Percentiles rank a stretch among this genome's conserved stretches.
phyloP scores from a whole-genome alignment of 805 yeast genomes.

The Candida michaelii region DNA sequence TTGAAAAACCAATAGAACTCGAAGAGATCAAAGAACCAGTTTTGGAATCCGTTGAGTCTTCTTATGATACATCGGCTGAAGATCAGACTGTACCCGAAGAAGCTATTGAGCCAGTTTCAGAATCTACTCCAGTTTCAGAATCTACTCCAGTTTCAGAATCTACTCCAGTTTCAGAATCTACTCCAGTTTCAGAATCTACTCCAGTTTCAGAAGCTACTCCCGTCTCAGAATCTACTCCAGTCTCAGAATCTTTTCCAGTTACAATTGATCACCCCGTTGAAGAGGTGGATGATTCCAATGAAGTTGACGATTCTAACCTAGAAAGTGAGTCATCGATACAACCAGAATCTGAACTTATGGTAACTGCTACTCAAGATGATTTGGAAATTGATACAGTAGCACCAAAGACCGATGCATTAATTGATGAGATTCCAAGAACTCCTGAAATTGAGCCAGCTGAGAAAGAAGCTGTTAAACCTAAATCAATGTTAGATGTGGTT shows the following conservation, averaged over 20 bases:
- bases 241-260: neutral
- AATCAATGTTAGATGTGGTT: constrained; percentile 7
- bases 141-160: no score
- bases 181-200: no score
- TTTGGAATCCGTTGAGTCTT: neutral
- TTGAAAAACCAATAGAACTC: constrained; percentile 1
- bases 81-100: neutral
- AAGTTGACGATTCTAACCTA: neutral
- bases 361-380: neutral
- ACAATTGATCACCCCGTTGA: no score
- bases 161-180: neutral
- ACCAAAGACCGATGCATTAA: neutral
- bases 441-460: neutral
- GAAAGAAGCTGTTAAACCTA: neutral
- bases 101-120: no score
- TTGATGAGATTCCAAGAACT: neutral
- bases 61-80: constrained; percentile 1
- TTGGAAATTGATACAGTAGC: neutral
- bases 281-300: neutral
- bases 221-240: neutral
- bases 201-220: no score
- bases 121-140: neutral
- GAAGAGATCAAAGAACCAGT: neutral
- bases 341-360: neutral
- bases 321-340: neutral